Conservation (phyloP, 176 grass and related monocot genomes). For the Bolboschoenus planiculmis region DNA sequence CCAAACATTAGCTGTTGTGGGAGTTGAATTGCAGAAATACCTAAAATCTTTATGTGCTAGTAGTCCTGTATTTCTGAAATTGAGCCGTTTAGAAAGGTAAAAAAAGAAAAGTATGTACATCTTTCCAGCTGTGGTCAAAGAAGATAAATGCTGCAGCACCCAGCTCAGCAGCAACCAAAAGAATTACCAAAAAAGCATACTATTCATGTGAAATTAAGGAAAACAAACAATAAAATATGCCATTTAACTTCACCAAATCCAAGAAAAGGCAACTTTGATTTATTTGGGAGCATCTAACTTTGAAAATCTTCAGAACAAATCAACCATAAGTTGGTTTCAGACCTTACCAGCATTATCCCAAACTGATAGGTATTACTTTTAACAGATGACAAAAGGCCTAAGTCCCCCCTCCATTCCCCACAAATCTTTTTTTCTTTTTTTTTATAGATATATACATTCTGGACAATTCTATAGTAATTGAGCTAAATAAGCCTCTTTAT, state of each 20-base stretch:
- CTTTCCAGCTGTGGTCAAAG: constrained; percentile 97
- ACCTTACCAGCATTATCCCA: not conserved
- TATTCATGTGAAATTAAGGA: constrained; percentile 53
- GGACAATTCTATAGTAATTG: not conserved
- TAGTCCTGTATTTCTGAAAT: not conserved
- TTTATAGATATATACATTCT: not conserved
- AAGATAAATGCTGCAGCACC: constrained; percentile 95
- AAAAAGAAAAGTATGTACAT: constrained; percentile 54
- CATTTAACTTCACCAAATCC: not conserved
- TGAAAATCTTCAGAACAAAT: not conserved
- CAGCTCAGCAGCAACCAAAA: constrained; percentile 71
- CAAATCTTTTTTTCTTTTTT: not conserved
- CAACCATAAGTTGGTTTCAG: not conserved
- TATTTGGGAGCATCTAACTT: not conserved
- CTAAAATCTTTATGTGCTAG: not conserved
- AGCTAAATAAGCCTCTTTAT: not conserved
- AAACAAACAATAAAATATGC: constrained; percentile 10
- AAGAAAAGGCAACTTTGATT: not conserved
- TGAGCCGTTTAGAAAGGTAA: not conserved
- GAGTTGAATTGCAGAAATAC: not conserved
- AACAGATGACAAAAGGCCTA: not conserved
- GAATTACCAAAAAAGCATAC: constrained; percentile 73
- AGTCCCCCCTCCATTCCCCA: not conserved
- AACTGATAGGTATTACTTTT: not conserved
- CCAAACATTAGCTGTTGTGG: constrained; percentile 2